Percentiles rank a stretch among this genome's conserved stretches.
These are phyloP conservation scores for Fusarium sp. DNA, from an alignment of 2,329 filamentous ascomycete genomes.

Conservation along the genomic window DNA sequence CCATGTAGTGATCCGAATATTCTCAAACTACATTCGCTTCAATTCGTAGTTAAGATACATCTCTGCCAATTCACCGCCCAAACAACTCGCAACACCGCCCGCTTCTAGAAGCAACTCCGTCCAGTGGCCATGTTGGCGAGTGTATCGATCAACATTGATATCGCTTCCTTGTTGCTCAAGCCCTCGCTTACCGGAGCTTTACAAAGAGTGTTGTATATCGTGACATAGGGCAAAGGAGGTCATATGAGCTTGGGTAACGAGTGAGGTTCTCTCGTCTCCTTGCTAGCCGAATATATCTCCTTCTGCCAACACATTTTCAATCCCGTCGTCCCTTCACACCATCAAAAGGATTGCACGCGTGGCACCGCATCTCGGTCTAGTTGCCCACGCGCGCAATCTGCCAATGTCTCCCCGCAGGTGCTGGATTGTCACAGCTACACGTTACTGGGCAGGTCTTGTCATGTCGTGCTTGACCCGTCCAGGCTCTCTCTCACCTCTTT, in stretches of 20 bases:
- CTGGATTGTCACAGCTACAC: neutral
- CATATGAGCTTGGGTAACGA: constrained; percentile 18
- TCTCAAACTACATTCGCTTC: neutral
- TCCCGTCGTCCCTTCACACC: constrained; percentile 6
- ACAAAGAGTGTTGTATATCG: neutral
- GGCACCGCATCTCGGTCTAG: constrained; percentile 24
- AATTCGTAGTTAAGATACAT: neutral
- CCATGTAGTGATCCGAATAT: neutral
- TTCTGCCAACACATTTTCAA: constrained; percentile 13
- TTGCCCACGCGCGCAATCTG: constrained; percentile 24
- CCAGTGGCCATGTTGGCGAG: neutral
- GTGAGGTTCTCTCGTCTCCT: constrained; percentile 8
- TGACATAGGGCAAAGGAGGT: neutral
- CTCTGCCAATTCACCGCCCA: neutral
- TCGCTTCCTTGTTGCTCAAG: neutral
- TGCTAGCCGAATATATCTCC: constrained; percentile 12
- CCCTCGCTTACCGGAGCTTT: constrained; percentile 18
- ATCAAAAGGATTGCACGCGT: constrained; percentile 11
- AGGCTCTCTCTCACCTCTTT: constrained; percentile 7
- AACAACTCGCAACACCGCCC: neutral
- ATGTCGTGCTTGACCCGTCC: constrained; percentile 20
- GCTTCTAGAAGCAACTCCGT: neutral
- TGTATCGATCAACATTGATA: neutral
- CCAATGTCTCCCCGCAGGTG: neutral
- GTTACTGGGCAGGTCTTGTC: neutral